phyloP scores from a whole-genome alignment of 1,284 basidiomycete species.

The Leccinum solheimii region DNA sequence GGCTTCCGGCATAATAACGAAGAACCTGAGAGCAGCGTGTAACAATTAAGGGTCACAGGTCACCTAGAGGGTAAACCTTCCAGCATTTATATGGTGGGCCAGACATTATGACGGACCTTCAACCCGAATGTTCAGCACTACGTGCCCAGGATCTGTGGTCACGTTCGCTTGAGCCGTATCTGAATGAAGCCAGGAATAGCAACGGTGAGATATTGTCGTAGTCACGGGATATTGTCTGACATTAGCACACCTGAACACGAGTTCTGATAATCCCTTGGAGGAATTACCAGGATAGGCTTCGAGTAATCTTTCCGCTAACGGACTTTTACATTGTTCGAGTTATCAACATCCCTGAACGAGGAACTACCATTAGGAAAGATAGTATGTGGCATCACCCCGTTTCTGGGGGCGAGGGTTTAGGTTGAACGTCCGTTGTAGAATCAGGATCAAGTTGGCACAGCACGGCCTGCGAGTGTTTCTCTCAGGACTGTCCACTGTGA shows the following conservation, averaged over 20 bases:
- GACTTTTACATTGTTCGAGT: not conserved
- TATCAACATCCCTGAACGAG: conserved; percentile 11
- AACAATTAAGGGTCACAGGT: not conserved
- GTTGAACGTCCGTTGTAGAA: conserved; percentile 64
- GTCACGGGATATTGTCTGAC: conserved; percentile 21
- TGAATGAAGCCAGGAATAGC: conserved; percentile 12
- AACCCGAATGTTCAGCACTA: conserved; percentile 4
- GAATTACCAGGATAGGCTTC: not conserved
- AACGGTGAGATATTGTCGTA: conserved; percentile 12
- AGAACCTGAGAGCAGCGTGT: not conserved
- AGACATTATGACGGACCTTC: not conserved
- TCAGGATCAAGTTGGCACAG: conserved; percentile 41
- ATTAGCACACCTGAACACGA: conserved; percentile 7
- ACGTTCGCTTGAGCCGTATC: conserved; percentile 15
- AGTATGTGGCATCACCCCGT: conserved; percentile 66
- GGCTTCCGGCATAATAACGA: conserved; percentile 38
- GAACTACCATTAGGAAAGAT: conserved; percentile 60
- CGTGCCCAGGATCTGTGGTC: conserved; percentile 6
- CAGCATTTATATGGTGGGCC: conserved; percentile 11
- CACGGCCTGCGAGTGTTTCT: conserved; percentile 36
- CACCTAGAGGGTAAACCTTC: not conserved
- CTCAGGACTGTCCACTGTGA: conserved; percentile 55
- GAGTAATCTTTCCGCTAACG: not conserved
- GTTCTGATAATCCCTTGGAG: not conserved
- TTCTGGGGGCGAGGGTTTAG: conserved; percentile 72